A percentile compares a stretch with the other conserved stretches of the same genome.
These are phyloP conservation scores for Nicotiana undulata DNA, from an alignment of 257 asterid genomes.

Conservation along the genomic window DNA sequence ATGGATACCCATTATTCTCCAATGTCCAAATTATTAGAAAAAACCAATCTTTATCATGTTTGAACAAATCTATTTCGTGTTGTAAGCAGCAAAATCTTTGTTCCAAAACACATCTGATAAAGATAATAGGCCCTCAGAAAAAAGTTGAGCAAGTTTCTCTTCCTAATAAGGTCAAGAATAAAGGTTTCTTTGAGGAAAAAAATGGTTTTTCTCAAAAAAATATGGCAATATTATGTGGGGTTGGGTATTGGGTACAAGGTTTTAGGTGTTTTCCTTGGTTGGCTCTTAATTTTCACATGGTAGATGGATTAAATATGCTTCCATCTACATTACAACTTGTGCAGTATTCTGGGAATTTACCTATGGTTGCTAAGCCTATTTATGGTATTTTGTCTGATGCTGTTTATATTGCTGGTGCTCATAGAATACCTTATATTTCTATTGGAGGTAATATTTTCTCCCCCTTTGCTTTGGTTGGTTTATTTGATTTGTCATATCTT, in stretches of 20 bases:
- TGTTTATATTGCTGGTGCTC: conserved; percentile 67
- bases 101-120: conserved; percentile 17
- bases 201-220: conserved; percentile 23
- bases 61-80: conserved; percentile 15
- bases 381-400: conserved; percentile 89
- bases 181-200: conserved; percentile 16
- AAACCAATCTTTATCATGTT: conserved; percentile 8
- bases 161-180: conserved; percentile 15
- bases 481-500: not conserved
- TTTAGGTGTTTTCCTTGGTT: conserved; percentile 93
- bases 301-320: conserved; percentile 46
- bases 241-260: conserved; percentile 86
- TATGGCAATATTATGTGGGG: conserved; percentile 61
- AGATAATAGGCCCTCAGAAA: conserved; percentile 14
- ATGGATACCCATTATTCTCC: conserved; percentile 18
- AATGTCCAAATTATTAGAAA: conserved; percentile 9
- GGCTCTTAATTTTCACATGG: conserved; percentile 79
- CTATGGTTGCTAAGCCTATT: conserved; percentile 86
- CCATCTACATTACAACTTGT: conserved; percentile 78
- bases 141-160: conserved; percentile 27
- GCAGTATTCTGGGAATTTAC: conserved; percentile 60
- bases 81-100: conserved; percentile 21
- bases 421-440: conserved; percentile 72
- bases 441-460: conserved; percentile 53
- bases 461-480: not conserved